Base-by-base conservation (phyloP, 495 filamentous ascomycete genomes). In the Trichoderma gamsii region DNA sequence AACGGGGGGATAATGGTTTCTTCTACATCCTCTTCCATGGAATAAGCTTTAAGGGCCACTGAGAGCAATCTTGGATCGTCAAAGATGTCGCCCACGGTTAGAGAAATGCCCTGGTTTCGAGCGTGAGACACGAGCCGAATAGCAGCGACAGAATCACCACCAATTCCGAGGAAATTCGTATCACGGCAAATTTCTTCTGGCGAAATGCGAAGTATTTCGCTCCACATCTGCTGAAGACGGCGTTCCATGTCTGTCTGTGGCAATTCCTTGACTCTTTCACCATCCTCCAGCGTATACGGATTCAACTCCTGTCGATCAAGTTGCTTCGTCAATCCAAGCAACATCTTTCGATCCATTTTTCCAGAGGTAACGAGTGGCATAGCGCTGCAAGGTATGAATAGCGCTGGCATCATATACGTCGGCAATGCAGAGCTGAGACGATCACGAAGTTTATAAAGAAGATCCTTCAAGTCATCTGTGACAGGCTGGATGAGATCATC, bases 381-480 rank as follows among this genome's bases (percentile, higher is more conserved):
- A 43, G 75, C 73, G 29, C 73, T 74, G 0, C 88, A 68, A 0
- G 84, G 81, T 15, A 63, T 63, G 21, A 63, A 63, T 1, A 35
- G 8, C 56, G 56, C 29, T 35, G 56, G 56, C 12, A 86, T 69
- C 83, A 87, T 70, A 90, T 93, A 73, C 88, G 91, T 5, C 89
- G 90, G 75, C 94, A 92, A 78, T 0, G 13, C 15, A 49, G 27
- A 9, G 64, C 38, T 41, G 43, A 35, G 29, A 13, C 32, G 27
- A 3, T 25, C 38, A 38, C 29, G 32, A 27, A 66, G 29, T n/a
- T 1, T 38, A 2, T 27, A 8, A 38, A 66, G 27, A 8, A 13
- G 13, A 12, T 5, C 27, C 6, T 41, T 44, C 29, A 66, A 23
- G 32, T 23, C 44, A n/a, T 38, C 25, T 44, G 44, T 16, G 63